Conservation (phyloP, 345 rosid genomes). For the Ricinus communis region DNA sequence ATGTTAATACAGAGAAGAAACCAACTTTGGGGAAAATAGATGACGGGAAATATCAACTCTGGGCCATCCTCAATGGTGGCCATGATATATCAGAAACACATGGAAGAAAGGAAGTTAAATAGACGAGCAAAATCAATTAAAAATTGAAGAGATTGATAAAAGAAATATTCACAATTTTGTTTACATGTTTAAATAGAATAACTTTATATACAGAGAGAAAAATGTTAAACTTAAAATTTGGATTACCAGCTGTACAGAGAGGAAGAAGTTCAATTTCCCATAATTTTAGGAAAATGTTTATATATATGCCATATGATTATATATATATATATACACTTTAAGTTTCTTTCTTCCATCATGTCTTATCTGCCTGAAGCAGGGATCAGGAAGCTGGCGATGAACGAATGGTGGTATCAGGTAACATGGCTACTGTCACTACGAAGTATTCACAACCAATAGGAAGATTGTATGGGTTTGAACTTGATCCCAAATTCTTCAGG, state of each 20-base stretch:
- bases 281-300: background rate
- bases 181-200: background rate
- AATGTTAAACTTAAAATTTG: constrained; percentile 34
- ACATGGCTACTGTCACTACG: constrained; percentile 94
- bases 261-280: constrained; percentile 29
- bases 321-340: constrained; percentile 35
- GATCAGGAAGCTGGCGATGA: constrained; percentile 85
- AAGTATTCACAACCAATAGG: constrained; percentile 86
- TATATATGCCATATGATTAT: too few relatives aligned
- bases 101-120: background rate
- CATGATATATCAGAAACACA: too few relatives aligned
- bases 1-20: too few relatives aligned
- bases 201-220: background rate
- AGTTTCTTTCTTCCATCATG: constrained; percentile 71
- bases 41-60: too few relatives aligned
- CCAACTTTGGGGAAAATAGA: too few relatives aligned
- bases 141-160: background rate
- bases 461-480: constrained; percentile 71
- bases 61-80: too few relatives aligned
- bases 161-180: constrained; percentile 8
- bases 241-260: constrained; percentile 48
- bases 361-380: constrained; percentile 60
- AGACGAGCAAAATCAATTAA: background rate
- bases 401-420: constrained; percentile 82
- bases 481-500: constrained; percentile 56